These are phyloP conservation scores for Floccularia luteovirens DNA, from an alignment of 768 basidiomycete species.

Conservation along the genomic window DNA sequence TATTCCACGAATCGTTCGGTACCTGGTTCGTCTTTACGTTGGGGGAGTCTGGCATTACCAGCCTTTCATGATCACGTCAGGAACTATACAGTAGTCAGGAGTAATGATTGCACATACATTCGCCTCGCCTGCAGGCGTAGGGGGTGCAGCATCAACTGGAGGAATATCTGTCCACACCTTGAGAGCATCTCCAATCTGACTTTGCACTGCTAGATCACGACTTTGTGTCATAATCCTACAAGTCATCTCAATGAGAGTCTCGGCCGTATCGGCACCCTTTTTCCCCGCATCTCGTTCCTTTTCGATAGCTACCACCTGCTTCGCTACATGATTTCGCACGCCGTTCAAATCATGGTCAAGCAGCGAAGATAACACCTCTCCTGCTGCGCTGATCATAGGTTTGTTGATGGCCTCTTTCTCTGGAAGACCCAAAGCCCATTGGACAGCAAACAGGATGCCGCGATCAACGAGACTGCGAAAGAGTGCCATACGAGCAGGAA, in stretches of 20 bases:
- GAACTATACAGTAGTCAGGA: constrained; percentile 4
- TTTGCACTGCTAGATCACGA: constrained; percentile 80
- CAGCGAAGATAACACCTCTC: constrained; percentile 78
- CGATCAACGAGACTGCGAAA: constrained; percentile 86
- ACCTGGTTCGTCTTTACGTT: constrained; percentile 75
- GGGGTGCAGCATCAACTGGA: constrained; percentile 22
- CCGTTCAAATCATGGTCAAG: constrained; percentile 90
- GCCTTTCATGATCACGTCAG: constrained; percentile 30
- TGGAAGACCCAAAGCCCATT: constrained; percentile 79
- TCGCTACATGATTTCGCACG: constrained; percentile 77
- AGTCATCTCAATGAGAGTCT: constrained; percentile 70
- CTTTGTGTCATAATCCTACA: constrained; percentile 75
- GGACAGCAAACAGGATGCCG: constrained; percentile 84
- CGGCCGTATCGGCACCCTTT: constrained; percentile 53
- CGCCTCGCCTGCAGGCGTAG: constrained; percentile 23
- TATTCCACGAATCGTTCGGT: constrained; percentile 89
- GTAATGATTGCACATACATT: constrained; percentile 4
- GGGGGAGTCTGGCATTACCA: constrained; percentile 18
- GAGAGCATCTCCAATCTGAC: constrained; percentile 84
- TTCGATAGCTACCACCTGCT: constrained; percentile 69
- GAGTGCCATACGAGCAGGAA: constrained; percentile 75
- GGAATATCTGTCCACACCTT: constrained; percentile 79
- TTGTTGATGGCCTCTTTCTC: constrained; percentile 44
- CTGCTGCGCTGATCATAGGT: constrained; percentile 70
- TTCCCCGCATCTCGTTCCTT: constrained; percentile 51